Base-by-base conservation (phyloP, 1,284 basidiomycete species). In the Volvariella volvacea region DNA sequence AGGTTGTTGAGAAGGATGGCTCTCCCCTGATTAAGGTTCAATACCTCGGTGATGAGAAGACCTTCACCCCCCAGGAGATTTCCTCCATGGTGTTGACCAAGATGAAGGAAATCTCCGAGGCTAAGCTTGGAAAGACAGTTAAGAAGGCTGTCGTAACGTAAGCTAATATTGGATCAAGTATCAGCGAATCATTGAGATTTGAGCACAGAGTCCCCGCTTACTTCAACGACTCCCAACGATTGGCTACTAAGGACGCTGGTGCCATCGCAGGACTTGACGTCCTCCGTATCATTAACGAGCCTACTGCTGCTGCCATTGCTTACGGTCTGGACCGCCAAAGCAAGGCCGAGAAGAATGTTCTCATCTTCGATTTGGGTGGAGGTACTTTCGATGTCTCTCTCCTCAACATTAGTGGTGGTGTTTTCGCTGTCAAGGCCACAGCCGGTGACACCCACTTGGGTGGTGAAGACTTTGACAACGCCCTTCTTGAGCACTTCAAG, bases 21-120 rank as follows among this genome's bases (percentile, higher is more conserved):
- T 97, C 95, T 60, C 95, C 96, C 43, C 70, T 93, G 70, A 96
- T 99, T 75, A 83, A 90, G 73, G 93, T 99, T 59, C 80, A 92
- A 63, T 94, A 95, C 75, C 82, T 90, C 57, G 82, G 82, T 52
- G 93, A 97, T 62, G 87, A 90, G 55, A 98, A 97, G 78, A 86
- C 83, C 52, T 98, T 98, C 74, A 92, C 86, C 55, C 92, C 93
- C 46, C 92, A 97, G 70, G 93, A 97, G 68, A 95, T 99, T 66
- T 98, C 95, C 15, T 86, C 95, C 54, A 98, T 99, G 95, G 94
- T 99, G 57, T 83, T 99, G 58, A 78, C 78, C 59, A 99, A 98
- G 78, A 97, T 99, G 92, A 98, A 95, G 82, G 95, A 98, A 72
- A 96, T 93, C 56, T 93, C 94, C 49, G 95, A 97, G 76, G 92